Evolutionary conservation across 768 basidiomycete genomes (phyloP).

Genomic region (Dictyophora rubrovolvata): DNA sequence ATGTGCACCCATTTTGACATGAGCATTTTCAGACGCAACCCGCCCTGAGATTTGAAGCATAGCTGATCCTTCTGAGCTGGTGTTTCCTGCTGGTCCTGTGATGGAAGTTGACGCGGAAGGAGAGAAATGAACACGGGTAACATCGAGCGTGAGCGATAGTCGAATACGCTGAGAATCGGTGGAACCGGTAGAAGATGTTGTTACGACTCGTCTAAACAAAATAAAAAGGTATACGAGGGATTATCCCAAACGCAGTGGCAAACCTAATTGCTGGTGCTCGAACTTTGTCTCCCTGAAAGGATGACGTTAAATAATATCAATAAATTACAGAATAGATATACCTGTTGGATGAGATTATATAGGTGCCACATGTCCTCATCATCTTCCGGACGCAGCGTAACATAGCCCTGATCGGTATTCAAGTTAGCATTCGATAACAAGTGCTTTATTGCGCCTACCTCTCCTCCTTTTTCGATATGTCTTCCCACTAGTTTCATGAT

Average conservation of each 20-base stretch:
- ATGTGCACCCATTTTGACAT: constrained; percentile 86
- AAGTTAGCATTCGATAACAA: not conserved
- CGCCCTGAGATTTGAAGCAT: constrained; percentile 79
- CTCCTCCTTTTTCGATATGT: constrained; percentile 73
- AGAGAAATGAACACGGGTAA: constrained; percentile 72
- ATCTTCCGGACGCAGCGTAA: constrained; percentile 91
- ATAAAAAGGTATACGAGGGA: not conserved
- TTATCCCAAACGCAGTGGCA: constrained; percentile 14
- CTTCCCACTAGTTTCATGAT: constrained; percentile 80
- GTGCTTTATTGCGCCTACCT: constrained; percentile 36
- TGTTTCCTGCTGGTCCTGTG: constrained; percentile 20
- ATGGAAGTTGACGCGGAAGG: constrained; percentile 46
- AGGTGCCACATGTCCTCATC: constrained; percentile 99
- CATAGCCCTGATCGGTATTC: constrained; percentile 57
- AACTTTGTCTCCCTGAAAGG: constrained; percentile 58
- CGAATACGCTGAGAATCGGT: constrained; percentile 85
- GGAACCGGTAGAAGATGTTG: constrained; percentile 84
- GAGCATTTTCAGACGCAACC: constrained; percentile 75
- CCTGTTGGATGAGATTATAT: constrained; percentile 88
- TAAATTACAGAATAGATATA: constrained; percentile 17
- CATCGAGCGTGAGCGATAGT: constrained; percentile 74
- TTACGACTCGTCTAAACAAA: constrained; percentile 66
- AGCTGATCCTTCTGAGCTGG: constrained; percentile 23
- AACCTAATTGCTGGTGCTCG: constrained; percentile 79
- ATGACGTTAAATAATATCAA: constrained; percentile 7